Base-by-base conservation (phyloP, 164 flowering plant species). In the Stephania yunnanensis region DNA sequence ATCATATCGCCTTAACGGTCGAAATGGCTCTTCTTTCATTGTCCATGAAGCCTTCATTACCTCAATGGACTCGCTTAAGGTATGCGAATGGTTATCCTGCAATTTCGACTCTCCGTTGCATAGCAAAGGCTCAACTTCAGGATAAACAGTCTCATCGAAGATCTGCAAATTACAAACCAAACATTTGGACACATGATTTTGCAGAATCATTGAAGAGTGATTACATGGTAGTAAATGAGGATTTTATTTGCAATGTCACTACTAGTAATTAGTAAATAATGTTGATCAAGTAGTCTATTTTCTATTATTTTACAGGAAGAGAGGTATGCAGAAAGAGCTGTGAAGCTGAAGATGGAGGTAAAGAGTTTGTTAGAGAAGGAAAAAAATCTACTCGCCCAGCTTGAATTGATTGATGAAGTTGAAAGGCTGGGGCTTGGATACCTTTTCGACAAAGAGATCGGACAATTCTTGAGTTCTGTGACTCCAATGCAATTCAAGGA, bases 401-500 rank as follows among this genome's bases (percentile, higher is more conserved):
- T 36, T 8, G 67, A 72, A 25, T 10, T 78, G 61, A 61, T 78
- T 9, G 50, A 73, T 20, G 73, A 45, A 11, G 17, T 78, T 10
- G 63, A 74, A 63, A 74, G 76, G 11, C 46, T 78, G n/a, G 80
- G 80, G 9, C 29, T 78, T 64, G 73, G 46, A 15, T 73, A 78
- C 29, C 31, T 12, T 20, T 73, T 73, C 63, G 76, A 78, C 5
- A 73, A 44, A 58, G 76, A 73, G 63, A 78, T 78, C 69, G 46
- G 70, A 10, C 67, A 50, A 10, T 69, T 64, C 6, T 10, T 78
- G 45, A 44, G 2, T 31, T 55, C 61, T 15, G 22, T 72, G n/a
- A 63, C 17, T 17, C 29, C 25, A 9, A 13, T 63, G 20, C 36
- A 36, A 3, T 19, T 30, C 22, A 50, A 42, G 15, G 63, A 77